Evolutionary conservation across 768 basidiomycete species (phyloP).

Genomic region (Mycena rosella): DNA sequence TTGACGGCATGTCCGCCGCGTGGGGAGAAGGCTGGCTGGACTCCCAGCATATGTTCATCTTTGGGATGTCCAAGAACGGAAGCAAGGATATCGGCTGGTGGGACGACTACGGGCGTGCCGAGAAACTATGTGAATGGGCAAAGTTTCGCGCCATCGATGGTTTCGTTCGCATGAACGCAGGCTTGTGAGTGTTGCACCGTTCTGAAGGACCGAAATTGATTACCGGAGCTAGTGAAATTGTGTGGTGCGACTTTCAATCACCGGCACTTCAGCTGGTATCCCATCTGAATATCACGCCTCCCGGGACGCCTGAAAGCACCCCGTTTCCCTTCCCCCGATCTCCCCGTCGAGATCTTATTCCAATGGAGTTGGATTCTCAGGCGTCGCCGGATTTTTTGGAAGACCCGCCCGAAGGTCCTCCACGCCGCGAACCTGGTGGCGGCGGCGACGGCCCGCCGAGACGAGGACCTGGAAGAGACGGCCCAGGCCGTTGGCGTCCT

Average conservation of each 20-base stretch:
- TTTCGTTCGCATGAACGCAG: constrained; percentile 45
- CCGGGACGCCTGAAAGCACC: constrained; percentile 34
- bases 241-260: constrained; percentile 43
- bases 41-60: constrained; percentile 41
- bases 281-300: constrained; percentile 43
- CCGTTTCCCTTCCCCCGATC: constrained; percentile 20
- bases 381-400: not conserved
- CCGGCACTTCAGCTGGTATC: constrained; percentile 36
- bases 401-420: constrained; percentile 26
- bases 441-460: constrained; percentile 8
- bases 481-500: constrained; percentile 21
- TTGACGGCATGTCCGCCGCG: constrained; percentile 36
- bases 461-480: constrained; percentile 20
- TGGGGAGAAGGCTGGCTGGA: constrained; percentile 41
- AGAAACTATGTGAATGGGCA: constrained; percentile 39
- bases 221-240: constrained; percentile 34
- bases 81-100: constrained; percentile 32
- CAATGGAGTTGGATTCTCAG: constrained; percentile 8
- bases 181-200: constrained; percentile 36
- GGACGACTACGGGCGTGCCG: constrained; percentile 42
- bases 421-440: constrained; percentile 28
- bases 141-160: constrained; percentile 38
- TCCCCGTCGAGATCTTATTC: constrained; percentile 3
- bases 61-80: constrained; percentile 35
- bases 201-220: not conserved